phyloP scores from a whole-genome alignment of 2,329 filamentous ascomycete species.

The Sporothrix protearum region DNA sequence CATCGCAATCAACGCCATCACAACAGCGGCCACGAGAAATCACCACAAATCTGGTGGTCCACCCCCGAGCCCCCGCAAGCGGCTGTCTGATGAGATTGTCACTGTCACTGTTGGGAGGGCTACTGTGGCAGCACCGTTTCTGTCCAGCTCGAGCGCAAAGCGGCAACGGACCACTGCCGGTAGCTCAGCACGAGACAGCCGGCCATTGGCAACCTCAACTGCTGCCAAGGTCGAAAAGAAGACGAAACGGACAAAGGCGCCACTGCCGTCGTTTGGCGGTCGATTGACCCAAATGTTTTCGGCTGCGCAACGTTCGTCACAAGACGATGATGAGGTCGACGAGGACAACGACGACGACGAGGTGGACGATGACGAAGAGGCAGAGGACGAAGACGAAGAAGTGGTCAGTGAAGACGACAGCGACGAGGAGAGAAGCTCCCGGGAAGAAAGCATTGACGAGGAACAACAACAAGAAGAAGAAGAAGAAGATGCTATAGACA shows the following conservation, averaged over 20 bases:
- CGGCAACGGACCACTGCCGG: constrained; percentile 38
- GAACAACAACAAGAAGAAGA: not conserved
- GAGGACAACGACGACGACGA: constrained; percentile 2
- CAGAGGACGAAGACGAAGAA: constrained; percentile 28
- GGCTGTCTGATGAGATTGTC: constrained; percentile 60
- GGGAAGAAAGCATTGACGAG: constrained; percentile 19
- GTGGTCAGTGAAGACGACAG: constrained; percentile 23
- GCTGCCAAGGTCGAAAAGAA: constrained; percentile 40
- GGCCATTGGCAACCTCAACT: constrained; percentile 48
- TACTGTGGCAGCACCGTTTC: constrained; percentile 63
- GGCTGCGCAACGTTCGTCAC: constrained; percentile 13
- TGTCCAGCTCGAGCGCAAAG: constrained; percentile 47
- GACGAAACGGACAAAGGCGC: constrained; percentile 15
- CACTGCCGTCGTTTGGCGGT: constrained; percentile 29
- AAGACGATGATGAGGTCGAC: constrained; percentile 1
- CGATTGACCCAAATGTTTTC: constrained; percentile 31
- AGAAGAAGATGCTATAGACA: too few species aligned
- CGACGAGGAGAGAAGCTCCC: constrained; percentile 19
- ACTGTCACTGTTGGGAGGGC: constrained; percentile 71
- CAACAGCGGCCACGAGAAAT: not conserved
- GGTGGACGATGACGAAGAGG: not conserved
- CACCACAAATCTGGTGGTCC: not conserved
- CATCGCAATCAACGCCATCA: not conserved
- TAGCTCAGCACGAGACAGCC: constrained; percentile 41
- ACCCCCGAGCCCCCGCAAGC: constrained; percentile 46